phyloP scores from a whole-genome alignment of 164 flowering plant species.

The Protea cynaroides region DNA sequence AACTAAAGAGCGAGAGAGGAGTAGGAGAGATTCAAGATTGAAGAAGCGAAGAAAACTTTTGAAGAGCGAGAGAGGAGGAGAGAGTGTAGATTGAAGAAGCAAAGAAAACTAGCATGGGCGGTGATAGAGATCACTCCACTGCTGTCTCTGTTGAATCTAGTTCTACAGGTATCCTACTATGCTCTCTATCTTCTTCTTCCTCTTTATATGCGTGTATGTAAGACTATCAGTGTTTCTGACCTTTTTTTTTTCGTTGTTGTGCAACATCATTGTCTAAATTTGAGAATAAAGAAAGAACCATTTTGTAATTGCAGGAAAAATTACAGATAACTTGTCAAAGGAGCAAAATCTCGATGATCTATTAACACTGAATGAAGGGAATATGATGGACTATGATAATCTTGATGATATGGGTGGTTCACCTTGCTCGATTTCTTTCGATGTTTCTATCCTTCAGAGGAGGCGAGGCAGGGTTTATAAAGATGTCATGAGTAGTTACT shows the following conservation, averaged over 20 bases:
- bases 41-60: background rate
- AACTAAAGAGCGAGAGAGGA: too few species aligned
- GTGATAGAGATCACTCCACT: conserved; percentile 3
- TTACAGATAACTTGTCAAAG: conserved; percentile 17
- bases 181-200: background rate
- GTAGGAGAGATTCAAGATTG: too few species aligned
- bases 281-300: background rate
- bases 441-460: conserved; percentile 20
- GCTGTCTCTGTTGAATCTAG: background rate
- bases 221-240: too few species aligned
- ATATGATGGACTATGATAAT: conserved; percentile 1
- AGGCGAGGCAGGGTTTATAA: conserved; percentile 18
- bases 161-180: background rate
- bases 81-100: too few species aligned
- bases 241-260: background rate
- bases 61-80: too few species aligned
- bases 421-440: conserved; percentile 12
- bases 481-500: conserved; percentile 35
- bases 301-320: conserved; percentile 26
- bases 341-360: background rate
- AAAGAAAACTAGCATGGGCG: conserved; percentile 13
- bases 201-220: background rate
- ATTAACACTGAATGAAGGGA: conserved; percentile 5
- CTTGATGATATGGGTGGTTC: conserved; percentile 13
- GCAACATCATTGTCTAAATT: background rate